A percentile compares a stretch with the other conserved stretches of the same genome.
Conservation (phyloP, 148 eudicot species). For the Amaranthus palmeri region DNA sequence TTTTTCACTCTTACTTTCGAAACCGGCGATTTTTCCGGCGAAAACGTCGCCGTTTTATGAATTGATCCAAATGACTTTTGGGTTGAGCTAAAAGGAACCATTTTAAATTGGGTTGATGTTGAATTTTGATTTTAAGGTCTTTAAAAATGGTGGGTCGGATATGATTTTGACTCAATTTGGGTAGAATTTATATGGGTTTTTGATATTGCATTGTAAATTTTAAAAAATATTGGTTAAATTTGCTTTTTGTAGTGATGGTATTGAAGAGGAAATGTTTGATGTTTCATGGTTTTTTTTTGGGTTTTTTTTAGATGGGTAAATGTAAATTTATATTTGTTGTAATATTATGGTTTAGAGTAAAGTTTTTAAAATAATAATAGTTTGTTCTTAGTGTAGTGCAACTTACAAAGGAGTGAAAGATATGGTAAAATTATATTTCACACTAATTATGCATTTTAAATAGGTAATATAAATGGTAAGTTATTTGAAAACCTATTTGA, state of each 20-base stretch:
- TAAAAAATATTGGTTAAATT: neutral
- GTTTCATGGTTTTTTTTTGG: neutral
- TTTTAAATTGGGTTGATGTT: constrained; percentile 17
- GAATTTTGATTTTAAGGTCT: constrained; percentile 9
- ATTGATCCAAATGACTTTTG: constrained; percentile 19
- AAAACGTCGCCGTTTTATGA: constrained; percentile 17
- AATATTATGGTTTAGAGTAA: no score
- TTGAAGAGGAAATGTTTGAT: neutral
- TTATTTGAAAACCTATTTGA: no score
- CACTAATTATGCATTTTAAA: no score
- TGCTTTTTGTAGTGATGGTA: constrained; percentile 7
- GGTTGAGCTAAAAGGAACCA: constrained; percentile 20
- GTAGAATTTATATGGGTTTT: neutral
- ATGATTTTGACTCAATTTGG: constrained; percentile 3
- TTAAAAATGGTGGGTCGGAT: constrained; percentile 11
- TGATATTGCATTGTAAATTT: constrained; percentile 5
- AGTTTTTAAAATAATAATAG: no score
- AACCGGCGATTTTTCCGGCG: constrained; percentile 10
- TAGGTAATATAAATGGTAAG: no score
- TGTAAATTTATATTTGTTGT: no score
- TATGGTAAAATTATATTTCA: no score
- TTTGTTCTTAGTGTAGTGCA: no score
- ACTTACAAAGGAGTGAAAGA: no score
- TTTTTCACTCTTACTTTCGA: constrained; percentile 25
- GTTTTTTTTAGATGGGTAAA: no score